Base-by-base conservation (phyloP, 768 basidiomycete species). In the Xerocomus spinulosus region DNA sequence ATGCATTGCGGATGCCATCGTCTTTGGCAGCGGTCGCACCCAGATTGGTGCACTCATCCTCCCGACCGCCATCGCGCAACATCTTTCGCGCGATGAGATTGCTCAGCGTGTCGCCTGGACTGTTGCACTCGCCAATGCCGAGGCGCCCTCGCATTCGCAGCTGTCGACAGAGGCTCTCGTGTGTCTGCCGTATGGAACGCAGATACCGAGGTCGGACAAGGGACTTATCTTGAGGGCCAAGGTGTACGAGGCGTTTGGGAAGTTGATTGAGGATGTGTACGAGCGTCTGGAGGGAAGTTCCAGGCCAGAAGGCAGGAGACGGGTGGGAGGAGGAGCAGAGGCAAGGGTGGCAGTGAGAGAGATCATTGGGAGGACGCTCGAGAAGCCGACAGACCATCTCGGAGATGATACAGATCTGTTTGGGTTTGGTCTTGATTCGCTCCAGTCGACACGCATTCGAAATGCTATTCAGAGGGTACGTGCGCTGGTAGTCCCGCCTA, bases 41-140 rank as follows among this genome's bases (percentile, higher is more conserved):
- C 78, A 81, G 44, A 66, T 72, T 7, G 79, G 80, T 5, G 72
- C 68, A 14, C 65, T 81, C n/a, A 72, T 82, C 43, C 66, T 78
- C 15, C 75, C 75, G 2, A 71, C 74, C 1, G 75, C 76, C n/a
- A 48, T 62, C 0, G 69, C 61, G 7, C 62, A 64, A 26, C 48
- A 58, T 20, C 49, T 48, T 17, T 55, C 64, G 9, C 53, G 41
- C 14, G 57, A 57, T n/a, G 64, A 70, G 20, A 63, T 65, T 34
- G 21, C n/a, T 54, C 68, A 24, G 52, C 78, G 48, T 67, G 69
- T 65, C 1, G 48, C 57, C 60, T 73, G 78, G 6, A 72, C 73
- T 9, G 57, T 81, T 48, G 73, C 73, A 15, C 62, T 70, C n/a
- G 78, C 78, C 26, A 82, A 81, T 51, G 63, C 65, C 2, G 61